phyloP scores from a whole-genome alignment of 2,329 filamentous ascomycete genomes.

The Aureobasidium sp. region DNA sequence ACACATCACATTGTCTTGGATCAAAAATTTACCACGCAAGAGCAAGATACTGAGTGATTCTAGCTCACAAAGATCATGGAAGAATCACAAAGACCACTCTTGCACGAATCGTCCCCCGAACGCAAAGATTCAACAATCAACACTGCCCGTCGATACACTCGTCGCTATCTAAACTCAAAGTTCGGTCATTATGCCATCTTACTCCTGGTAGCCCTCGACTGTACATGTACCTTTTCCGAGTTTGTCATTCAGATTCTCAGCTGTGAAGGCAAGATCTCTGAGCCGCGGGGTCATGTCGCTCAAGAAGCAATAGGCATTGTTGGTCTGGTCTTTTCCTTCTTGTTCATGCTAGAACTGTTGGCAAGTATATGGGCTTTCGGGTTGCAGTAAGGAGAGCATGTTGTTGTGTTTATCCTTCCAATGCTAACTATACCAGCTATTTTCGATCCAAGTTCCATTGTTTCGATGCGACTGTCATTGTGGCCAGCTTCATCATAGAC shows the following conservation, averaged over 20 bases:
- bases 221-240: constrained; percentile 44
- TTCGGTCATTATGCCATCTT: constrained; percentile 43
- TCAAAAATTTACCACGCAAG: background rate
- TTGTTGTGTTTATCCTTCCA: background rate
- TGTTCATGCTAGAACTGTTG: constrained; percentile 57
- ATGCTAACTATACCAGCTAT: constrained; percentile 18
- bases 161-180: constrained; percentile 36
- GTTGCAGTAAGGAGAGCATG: constrained; percentile 35
- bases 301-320: constrained; percentile 40
- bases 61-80: background rate
- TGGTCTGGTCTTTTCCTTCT: constrained; percentile 51
- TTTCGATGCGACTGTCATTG: constrained; percentile 55
- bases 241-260: constrained; percentile 42
- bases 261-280: constrained; percentile 33
- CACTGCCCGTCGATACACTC: constrained; percentile 19
- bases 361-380: constrained; percentile 55
- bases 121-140: background rate
- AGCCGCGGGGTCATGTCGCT: constrained; percentile 23
- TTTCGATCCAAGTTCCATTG: constrained; percentile 45
- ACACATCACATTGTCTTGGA: background rate
- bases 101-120: background rate
- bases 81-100: background rate
- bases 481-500: constrained; percentile 54
- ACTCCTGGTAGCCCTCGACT: constrained; percentile 40
- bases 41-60: background rate